Evolutionary conservation across 2,329 filamentous ascomycete genomes (phyloP).

Genomic region (Thermothelomyces thermophilus): DNA sequence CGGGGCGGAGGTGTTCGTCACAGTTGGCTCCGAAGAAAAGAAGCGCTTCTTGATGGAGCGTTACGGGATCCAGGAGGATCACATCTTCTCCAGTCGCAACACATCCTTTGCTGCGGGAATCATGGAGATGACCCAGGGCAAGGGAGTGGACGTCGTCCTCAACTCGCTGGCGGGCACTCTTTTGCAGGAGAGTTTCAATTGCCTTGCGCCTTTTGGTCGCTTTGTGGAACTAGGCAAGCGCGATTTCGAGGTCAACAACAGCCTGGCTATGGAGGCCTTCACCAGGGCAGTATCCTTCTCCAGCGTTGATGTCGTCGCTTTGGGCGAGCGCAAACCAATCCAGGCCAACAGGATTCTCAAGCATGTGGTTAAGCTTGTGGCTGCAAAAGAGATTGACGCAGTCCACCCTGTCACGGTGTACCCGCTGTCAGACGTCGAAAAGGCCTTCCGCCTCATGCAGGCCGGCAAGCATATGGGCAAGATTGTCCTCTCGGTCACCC

Average conservation of each 20-base stretch:
- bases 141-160: conserved; percentile 35
- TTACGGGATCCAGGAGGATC: conserved; percentile 27
- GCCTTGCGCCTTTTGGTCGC: conserved; percentile 25
- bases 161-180: conserved; percentile 37
- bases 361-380: conserved; percentile 22
- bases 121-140: conserved; percentile 25
- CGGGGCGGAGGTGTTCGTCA: conserved; percentile 32
- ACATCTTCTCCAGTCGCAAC: conserved; percentile 33
- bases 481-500: conserved; percentile 31
- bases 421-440: conserved; percentile 27
- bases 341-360: conserved; percentile 20
- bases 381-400: conserved; percentile 25
- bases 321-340: conserved; percentile 16
- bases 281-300: conserved; percentile 30
- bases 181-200: conserved; percentile 38
- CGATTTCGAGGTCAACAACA: conserved; percentile 31
- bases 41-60: conserved; percentile 27
- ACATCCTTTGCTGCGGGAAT: conserved; percentile 30
- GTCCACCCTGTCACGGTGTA: conserved; percentile 27
- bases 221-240: conserved; percentile 18
- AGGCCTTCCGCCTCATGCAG: conserved; percentile 40
- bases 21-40: conserved; percentile 34
- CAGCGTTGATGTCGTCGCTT: conserved; percentile 30
- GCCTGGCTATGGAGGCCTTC: conserved; percentile 41
- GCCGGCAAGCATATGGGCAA: conserved; percentile 39